These are phyloP conservation scores for Stramenopiles sp. DNA, from an alignment of 352 stramenopile species.

Conservation along the genomic window DNA sequence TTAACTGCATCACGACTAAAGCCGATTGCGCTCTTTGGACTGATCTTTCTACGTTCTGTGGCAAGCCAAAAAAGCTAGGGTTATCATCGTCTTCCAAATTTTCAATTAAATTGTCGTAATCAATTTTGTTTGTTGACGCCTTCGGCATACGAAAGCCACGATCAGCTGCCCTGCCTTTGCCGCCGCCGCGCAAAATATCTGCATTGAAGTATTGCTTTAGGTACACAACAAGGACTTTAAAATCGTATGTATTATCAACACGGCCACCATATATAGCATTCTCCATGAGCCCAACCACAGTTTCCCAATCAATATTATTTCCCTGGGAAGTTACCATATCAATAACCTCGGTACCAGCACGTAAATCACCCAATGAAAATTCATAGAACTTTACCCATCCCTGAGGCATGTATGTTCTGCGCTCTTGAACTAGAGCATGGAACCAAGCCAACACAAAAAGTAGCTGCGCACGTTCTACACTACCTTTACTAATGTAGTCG, in stretches of 20 bases:
- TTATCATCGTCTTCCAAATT: conserved; percentile 34
- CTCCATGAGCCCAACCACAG: conserved; percentile 79
- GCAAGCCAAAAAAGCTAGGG: conserved; percentile 63
- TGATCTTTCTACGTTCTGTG: conserved; percentile 77
- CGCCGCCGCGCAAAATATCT: conserved; percentile 32
- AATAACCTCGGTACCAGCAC: conserved; percentile 44
- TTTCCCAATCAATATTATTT: conserved; percentile 53
- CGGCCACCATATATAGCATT: conserved; percentile 81
- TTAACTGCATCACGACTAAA: conserved; percentile 57
- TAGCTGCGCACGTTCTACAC: conserved; percentile 35
- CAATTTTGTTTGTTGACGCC: not conserved
- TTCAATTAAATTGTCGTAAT: conserved; percentile 13
- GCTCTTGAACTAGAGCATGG: conserved; percentile 52
- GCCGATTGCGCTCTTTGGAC: conserved; percentile 64
- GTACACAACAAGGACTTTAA: conserved; percentile 63
- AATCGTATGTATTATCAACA: conserved; percentile 74
- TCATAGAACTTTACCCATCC: conserved; percentile 90
- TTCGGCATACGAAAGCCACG: conserved; percentile 11
- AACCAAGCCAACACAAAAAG: conserved; percentile 66
- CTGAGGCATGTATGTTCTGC: conserved; percentile 69
- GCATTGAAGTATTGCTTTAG: conserved; percentile 56
- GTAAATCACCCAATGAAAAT: conserved; percentile 77
- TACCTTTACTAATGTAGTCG: conserved; percentile 40
- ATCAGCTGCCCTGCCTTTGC: not conserved
- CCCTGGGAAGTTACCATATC: conserved; percentile 15